phyloP scores from a whole-genome alignment of 371 early-diverging fungal species.

The Lichtheimia hyalospora region DNA sequence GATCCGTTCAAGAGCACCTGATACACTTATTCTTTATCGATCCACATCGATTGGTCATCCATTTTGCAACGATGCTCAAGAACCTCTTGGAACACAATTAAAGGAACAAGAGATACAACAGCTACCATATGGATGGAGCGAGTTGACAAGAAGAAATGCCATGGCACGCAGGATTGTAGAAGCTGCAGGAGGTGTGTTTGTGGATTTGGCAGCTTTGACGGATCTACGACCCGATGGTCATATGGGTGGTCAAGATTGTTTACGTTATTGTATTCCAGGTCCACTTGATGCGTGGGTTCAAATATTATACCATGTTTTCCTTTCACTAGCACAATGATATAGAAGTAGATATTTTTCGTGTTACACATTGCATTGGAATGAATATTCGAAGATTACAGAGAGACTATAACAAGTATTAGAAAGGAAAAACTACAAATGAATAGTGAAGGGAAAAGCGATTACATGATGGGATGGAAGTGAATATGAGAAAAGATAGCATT shows the following conservation, averaged over 20 bases:
- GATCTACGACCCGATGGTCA: slow-evolving; percentile 60
- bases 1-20: slow-evolving; percentile 41
- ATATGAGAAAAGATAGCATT: no score
- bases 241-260: slow-evolving; percentile 58
- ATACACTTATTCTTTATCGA: slow-evolving; percentile 50
- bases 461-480: no score
- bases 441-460: not conserved
- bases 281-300: slow-evolving; percentile 57
- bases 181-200: slow-evolving; percentile 57
- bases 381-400: not conserved
- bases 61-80: slow-evolving; percentile 36
- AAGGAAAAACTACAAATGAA: not conserved
- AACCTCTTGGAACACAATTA: slow-evolving; percentile 28
- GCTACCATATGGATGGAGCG: slow-evolving; percentile 60
- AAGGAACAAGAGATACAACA: slow-evolving; percentile 33
- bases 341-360: not conserved
- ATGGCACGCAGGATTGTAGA: slow-evolving; percentile 57
- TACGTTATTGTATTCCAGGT: slow-evolving; percentile 65
- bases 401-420: slow-evolving; percentile 3
- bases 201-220: slow-evolving; percentile 55
- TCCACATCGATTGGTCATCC: slow-evolving; percentile 52
- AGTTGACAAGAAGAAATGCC: slow-evolving; percentile 49
- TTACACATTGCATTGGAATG: not conserved
- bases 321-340: slow-evolving; percentile 18
- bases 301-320: slow-evolving; percentile 50